Base-by-base conservation (phyloP, 441 rosid species). In the Capsella rubella region DNA sequence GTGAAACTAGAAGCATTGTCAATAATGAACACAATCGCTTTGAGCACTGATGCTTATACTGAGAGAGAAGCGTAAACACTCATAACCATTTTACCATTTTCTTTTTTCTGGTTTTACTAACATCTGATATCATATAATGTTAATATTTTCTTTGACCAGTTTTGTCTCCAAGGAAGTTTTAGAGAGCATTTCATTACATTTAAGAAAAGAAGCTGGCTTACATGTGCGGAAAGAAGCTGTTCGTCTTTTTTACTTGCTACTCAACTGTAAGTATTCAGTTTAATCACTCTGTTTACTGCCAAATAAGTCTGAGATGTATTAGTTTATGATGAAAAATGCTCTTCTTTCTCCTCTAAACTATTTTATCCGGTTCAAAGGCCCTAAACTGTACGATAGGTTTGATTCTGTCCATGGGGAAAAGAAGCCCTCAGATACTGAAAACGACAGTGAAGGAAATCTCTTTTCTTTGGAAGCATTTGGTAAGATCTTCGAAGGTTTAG, bases 21-120 rank as follows among this genome's bases (percentile, higher is more conserved):
- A 29, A 82, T 87, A 77, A 90, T 95, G 98, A 95, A 87, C 84
- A 68, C 85, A 81, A 82, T 95, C 76, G 57, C 90, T 73, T 77
- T 83, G 89, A 82, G 87, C 72, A 83, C 83, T 69, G 76, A 83
- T 84, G 93, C 91, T 34, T 85, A 71, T 74, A 63, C 77, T 2
- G 86, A 83, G 64, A 87, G 93, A 82, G 95, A 86, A 87, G 84
- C 67, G 99, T 95, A 81, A 85, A 92, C 63, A 62, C 67, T 61
- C 53, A 15, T 12, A 50, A 12, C 61, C 4, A 0, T 12, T 7
- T 0, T 10, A 11, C 60, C 13, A 2, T 43, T 46, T 31, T 62
- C 16, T 12, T 68, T 68, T 32, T 49, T 43, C 43, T 21, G 39
- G 40, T 72, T 47, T 74, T 74, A 42, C 46, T 61, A 61, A 39